Evolutionary conservation across 257 asterid species (phyloP).

Genomic region (Rehmannia glutinosa): DNA sequence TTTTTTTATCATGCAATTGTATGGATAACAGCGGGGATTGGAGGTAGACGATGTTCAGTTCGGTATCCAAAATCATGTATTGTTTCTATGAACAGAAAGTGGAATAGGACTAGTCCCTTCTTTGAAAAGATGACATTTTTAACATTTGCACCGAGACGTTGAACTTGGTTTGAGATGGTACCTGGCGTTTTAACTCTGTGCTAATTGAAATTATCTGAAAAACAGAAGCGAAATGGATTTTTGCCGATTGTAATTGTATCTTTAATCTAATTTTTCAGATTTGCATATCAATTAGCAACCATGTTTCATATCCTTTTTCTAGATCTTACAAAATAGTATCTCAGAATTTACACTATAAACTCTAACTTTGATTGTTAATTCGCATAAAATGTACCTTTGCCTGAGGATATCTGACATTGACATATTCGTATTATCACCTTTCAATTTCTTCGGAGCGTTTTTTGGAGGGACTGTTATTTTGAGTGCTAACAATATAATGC

Average conservation of each 20-base stretch:
- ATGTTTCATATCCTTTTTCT: too few relatives aligned
- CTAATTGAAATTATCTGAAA: not conserved
- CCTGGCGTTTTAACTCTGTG: not conserved
- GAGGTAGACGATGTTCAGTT: not conserved
- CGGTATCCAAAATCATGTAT: not conserved
- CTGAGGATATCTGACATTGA: not conserved
- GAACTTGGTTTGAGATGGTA: not conserved
- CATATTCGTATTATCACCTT: not conserved
- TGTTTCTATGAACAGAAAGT: not conserved
- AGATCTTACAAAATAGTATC: not conserved
- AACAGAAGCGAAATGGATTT: not conserved
- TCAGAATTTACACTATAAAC: not conserved
- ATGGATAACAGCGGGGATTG: not conserved
- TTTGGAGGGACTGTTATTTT: not conserved
- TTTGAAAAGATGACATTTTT: too few relatives aligned
- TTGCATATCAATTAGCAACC: not conserved
- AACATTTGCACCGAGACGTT: too few relatives aligned
- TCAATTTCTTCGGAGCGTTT: not conserved
- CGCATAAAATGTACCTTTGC: not conserved
- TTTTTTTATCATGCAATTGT: not conserved
- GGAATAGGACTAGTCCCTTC: not conserved
- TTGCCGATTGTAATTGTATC: not conserved
- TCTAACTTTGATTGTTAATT: not conserved
- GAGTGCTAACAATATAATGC: not conserved
- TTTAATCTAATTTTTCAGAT: not conserved